Base-by-base conservation (phyloP, 2,329 filamentous ascomycete genomes). In the Ophiostoma montium region DNA sequence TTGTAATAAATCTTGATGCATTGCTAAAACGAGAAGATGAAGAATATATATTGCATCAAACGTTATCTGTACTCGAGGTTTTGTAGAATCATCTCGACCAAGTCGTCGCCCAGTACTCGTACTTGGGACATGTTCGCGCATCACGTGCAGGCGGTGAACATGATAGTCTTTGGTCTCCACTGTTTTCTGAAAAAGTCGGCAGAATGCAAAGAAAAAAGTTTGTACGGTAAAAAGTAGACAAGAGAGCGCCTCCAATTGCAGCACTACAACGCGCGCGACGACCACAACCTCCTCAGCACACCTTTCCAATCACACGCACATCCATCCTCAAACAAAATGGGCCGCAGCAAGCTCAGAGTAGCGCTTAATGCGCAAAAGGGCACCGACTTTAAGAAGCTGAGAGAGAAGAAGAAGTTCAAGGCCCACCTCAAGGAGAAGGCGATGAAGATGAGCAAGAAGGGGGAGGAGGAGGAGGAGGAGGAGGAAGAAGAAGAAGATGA, bases 331-430 rank as follows among this genome's bases (percentile, higher is more conserved):
- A 5, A 39, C 46, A 47, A 12, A 41, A 58, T 58, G 57, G 56
- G 45, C 15, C 52, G 57, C 60, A 67, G 68, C 59, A 74, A 71
- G 55, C 63, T 78, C 48, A 74, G 71, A 61, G 62, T 71, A 60
- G 75, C 75, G 10, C 63, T 79, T 15, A 69, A 68, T 43, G 71
- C 71, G 36, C 71, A 79, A 46, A 76, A 78, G 60, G 70, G 72
- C 41, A 61, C 64, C 13, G 74, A 78, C 52, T 72, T 71, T 44
- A 65, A 70, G 55, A 74, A 75, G 57, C 56, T 70, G 38, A 74
- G 71, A 57, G 65, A 72, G 50, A 64, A 69, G 59, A 71, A 71
- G 56, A 67, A 67, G 55, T 60, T 65, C 56, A 74, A 72, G 61
- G 59, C 68, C 13, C 66, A 67, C 56, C 52, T 61, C 53, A 61